Conservation (phyloP, 2,329 filamentous ascomycete species). For the Pseudogymnoascus sp. region DNA sequence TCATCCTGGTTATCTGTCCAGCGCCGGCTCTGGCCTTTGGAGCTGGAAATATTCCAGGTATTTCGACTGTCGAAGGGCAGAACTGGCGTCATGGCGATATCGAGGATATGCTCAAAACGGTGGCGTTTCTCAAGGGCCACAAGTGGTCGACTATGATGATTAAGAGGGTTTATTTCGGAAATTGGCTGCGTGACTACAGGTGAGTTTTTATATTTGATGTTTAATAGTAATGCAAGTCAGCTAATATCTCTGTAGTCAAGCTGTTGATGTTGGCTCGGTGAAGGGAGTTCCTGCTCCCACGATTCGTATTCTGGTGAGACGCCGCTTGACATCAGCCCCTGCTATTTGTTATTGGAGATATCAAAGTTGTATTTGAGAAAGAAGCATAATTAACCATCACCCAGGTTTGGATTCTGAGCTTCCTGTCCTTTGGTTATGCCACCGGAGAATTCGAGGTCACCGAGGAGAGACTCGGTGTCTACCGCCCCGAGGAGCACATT, state of each 20-base stretch:
- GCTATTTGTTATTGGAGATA: too few relatives aligned
- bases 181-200: slow-evolving; percentile 73
- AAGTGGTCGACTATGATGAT: slow-evolving; percentile 79
- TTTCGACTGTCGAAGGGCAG: slow-evolving; percentile 45
- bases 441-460: slow-evolving; percentile 81
- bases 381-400: slow-evolving; percentile 11
- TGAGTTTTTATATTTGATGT: background rate
- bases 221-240: background rate
- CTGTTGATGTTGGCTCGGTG: slow-evolving; percentile 70
- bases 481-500: slow-evolving; percentile 67
- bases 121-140: slow-evolving; percentile 70
- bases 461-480: slow-evolving; percentile 69
- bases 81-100: slow-evolving; percentile 47
- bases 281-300: slow-evolving; percentile 73
- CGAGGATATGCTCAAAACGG: slow-evolving; percentile 70
- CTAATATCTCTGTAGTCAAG: slow-evolving; percentile 47
- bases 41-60: slow-evolving; percentile 64
- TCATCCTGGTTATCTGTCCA: slow-evolving; percentile 50
- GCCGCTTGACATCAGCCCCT: background rate
- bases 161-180: slow-evolving; percentile 75
- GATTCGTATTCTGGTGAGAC: slow-evolving; percentile 59
- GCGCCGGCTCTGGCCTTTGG: slow-evolving; percentile 54
- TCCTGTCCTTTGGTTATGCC: slow-evolving; percentile 77
- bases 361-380: background rate
- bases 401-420: slow-evolving; percentile 69